Base-by-base conservation (phyloP, 176 grass and related monocot genomes). In the Echinochloa phyllopogon region DNA sequence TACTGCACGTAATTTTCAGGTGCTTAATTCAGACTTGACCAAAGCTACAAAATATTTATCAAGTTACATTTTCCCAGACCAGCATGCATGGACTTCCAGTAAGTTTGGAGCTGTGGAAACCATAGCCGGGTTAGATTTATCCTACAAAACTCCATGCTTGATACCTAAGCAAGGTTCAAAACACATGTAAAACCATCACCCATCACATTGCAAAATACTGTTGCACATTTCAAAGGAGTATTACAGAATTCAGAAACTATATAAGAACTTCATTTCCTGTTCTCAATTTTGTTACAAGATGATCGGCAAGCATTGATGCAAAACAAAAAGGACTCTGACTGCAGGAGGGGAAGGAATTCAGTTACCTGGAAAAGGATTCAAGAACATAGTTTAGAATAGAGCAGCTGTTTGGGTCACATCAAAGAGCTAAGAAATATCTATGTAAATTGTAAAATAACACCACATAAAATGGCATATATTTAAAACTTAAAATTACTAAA, bases 281-380 rank as follows among this genome's bases (percentile, higher is more conserved):
- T 41, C 57, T 36, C 27, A 53, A 20, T 23, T 40, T 37, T 23
- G 38, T 87, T 82, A 67, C 77, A 87, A 86, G 23, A 58, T n/a
- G 53, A 56, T n/a, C 55, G 41, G 10, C 21, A 45, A 25, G 11
- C 17, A 13, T 65, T 81, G 48, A 56, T 67, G 21, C 57, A 60
- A 60, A 63, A 29, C 65, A 55, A 27, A 64, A 76, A 8, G 29
- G 18, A 10, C 8, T 37, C 38, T 20, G 12, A 36, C 12, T 12
- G 38, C 69, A 56, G 49, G 25, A 33, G 70, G 6, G 8, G 2
- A 9, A 23, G 11, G 11, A 15, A 4, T 76, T 76, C 5, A 66
- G 39, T 39, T 67, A 81, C 63, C 62, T 87, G 79, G 6, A 88
- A 45, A 45, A 50, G 29, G 65, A 69, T 69, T 82, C 50, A 76